These are phyloP conservation scores for Vicia villosa DNA, from an alignment of 306 rosid genomes.

Conservation along the genomic window DNA sequence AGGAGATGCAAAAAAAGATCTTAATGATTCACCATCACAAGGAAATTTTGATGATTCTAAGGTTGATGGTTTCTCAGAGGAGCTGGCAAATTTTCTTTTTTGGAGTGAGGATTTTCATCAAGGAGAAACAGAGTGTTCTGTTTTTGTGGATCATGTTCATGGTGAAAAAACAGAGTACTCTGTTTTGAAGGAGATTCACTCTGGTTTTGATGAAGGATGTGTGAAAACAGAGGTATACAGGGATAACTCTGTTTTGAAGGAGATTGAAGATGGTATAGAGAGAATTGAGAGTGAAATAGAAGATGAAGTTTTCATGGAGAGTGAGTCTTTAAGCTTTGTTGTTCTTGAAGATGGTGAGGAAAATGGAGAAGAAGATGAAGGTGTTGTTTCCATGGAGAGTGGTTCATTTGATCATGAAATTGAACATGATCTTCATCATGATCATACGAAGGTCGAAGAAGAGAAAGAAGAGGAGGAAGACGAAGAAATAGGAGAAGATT, in stretches of 20 bases:
- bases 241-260: slow-evolving; percentile 5
- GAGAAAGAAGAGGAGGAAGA: neutral
- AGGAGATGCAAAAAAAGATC: slow-evolving; percentile 29
- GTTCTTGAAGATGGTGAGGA: slow-evolving; percentile 11
- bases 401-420: slow-evolving; percentile 7
- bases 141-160: slow-evolving; percentile 8
- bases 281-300: neutral
- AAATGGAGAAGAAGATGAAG: slow-evolving; percentile 25
- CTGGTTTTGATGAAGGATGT: slow-evolving; percentile 1
- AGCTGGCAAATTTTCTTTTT: slow-evolving; percentile 36
- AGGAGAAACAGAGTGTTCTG: slow-evolving; percentile 33
- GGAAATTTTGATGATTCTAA: slow-evolving; percentile 16
- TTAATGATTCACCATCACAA: neutral
- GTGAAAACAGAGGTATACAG: neutral
- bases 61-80: slow-evolving; percentile 44
- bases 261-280: slow-evolving; percentile 18
- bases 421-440: slow-evolving; percentile 14
- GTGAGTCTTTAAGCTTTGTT: neutral
- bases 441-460: neutral
- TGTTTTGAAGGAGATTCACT: slow-evolving; percentile 3
- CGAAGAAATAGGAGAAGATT: neutral
- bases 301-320: slow-evolving; percentile 23
- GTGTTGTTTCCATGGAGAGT: slow-evolving; percentile 23
- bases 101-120: slow-evolving; percentile 31
- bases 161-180: slow-evolving; percentile 24